Evolutionary conservation across 331 rosid species (phyloP).

Genomic region (Dryas integrifolia): DNA sequence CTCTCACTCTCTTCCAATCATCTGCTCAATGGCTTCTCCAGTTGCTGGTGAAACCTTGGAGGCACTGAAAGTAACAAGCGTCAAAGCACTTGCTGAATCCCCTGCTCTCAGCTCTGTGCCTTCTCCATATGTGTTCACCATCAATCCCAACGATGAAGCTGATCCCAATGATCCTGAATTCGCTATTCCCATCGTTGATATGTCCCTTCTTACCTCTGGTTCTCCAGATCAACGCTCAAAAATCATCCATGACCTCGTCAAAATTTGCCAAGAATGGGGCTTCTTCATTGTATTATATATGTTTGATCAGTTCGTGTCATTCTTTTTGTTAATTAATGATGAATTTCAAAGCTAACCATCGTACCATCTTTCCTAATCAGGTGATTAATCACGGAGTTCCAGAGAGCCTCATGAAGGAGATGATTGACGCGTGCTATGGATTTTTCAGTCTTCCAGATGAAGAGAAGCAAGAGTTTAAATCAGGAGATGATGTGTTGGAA

Average conservation of each 20-base stretch:
- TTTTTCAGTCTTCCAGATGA: too few species aligned
- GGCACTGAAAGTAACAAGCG: not conserved
- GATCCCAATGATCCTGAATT: constrained; percentile 16
- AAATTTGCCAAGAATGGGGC: constrained; percentile 19
- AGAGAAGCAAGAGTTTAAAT: too few species aligned
- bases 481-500: too few species aligned
- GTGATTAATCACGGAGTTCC: too few species aligned
- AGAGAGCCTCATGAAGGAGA: too few species aligned
- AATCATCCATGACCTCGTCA: constrained; percentile 24
- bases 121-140: not conserved
- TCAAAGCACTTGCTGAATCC: constrained; percentile 1
- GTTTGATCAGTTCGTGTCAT: too few species aligned
- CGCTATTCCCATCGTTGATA: constrained; percentile 20
- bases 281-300: constrained; percentile 2
- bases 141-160: not conserved
- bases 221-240: constrained; percentile 19
- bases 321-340: too few species aligned
- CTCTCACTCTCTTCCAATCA: too few species aligned
- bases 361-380: too few species aligned
- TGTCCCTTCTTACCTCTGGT: constrained; percentile 22
- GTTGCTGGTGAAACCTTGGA: not conserved
- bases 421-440: too few species aligned
- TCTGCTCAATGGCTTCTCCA: not conserved
- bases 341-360: too few species aligned
- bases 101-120: not conserved